A percentile compares a stretch with the other conserved stretches of the same genome.
Evolutionary conservation across 805 yeast species (phyloP).

Genomic region (Diddensiella santjacobensis): DNA sequence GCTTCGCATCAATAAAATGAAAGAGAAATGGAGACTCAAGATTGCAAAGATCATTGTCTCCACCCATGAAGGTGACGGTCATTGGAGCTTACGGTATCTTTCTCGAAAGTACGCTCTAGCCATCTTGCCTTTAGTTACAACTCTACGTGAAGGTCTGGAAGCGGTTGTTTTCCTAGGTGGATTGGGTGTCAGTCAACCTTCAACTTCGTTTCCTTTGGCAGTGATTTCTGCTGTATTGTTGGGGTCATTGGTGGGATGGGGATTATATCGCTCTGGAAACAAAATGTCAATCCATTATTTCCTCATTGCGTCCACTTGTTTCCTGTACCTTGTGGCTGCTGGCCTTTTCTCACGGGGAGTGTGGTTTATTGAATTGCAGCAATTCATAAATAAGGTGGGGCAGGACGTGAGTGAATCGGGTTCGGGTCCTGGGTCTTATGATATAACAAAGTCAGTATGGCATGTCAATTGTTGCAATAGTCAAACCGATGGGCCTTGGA

Average conservation of each 20-base stretch:
- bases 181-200: constrained; percentile 69
- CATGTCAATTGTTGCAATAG: constrained; percentile 95
- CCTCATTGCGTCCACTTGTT: constrained; percentile 69
- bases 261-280: constrained; percentile 74
- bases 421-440: constrained; percentile 91
- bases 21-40: constrained; percentile 75
- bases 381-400: constrained; percentile 72
- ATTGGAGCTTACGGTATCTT: constrained; percentile 19
- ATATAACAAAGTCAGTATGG: constrained; percentile 76
- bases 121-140: constrained; percentile 77
- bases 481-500: constrained; percentile 88
- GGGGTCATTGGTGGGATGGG: constrained; percentile 62
- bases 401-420: constrained; percentile 85
- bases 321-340: constrained; percentile 78
- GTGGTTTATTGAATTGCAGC: constrained; percentile 84
- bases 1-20: constrained; percentile 73
- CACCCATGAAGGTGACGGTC: constrained; percentile 24
- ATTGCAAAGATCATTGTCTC: constrained; percentile 41
- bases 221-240: constrained; percentile 52
- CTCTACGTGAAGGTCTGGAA: constrained; percentile 85
- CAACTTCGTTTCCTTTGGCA: constrained; percentile 61
- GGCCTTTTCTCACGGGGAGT: constrained; percentile 84
- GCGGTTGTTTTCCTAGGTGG: constrained; percentile 93
- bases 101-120: constrained; percentile 61
- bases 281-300: constrained; percentile 72